phyloP scores from a whole-genome alignment of 2,329 filamentous ascomycete species.

The Calonectria henricotiae region DNA sequence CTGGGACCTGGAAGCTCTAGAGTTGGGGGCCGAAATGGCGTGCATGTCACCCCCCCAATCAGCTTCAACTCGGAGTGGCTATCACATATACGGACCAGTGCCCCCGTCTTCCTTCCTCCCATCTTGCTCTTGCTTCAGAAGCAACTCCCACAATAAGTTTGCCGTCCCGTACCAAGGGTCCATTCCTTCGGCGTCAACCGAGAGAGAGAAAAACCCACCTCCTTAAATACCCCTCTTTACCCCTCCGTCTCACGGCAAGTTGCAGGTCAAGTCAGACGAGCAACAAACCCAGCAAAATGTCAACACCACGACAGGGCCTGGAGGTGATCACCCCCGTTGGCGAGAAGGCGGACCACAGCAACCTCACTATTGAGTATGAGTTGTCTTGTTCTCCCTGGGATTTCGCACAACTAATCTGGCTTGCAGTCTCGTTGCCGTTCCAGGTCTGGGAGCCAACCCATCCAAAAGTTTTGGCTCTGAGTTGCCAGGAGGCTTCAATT shows the following conservation, averaged over 20 bases:
- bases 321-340: conserved; percentile 22
- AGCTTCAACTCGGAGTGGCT: conserved; percentile 2
- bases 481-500: conserved; percentile 34
- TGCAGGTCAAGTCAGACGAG: not conserved
- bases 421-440: conserved; percentile 26
- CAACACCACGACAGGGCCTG: conserved; percentile 25
- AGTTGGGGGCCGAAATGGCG: conserved; percentile 24
- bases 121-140: not conserved
- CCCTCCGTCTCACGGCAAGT: not conserved
- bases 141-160: not conserved
- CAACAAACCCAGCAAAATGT: conserved; percentile 14
- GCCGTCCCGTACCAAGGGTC: not conserved
- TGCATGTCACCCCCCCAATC: conserved; percentile 3
- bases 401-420: not conserved
- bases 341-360: conserved; percentile 14
- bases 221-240: not conserved
- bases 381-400: not conserved
- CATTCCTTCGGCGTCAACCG: not conserved
- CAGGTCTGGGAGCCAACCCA: conserved; percentile 33
- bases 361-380: conserved; percentile 31
- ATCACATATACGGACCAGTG: conserved; percentile 6
- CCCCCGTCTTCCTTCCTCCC: conserved; percentile 1
- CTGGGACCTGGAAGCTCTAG: not conserved
- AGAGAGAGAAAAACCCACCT: too few relatives aligned
- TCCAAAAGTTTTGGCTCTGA: conserved; percentile 36